A percentile compares a stretch with the other conserved stretches of the same genome.
Evolutionary conservation across 2,329 filamentous ascomycete genomes (phyloP).

Genomic region (Diaporthe longicolla): DNA sequence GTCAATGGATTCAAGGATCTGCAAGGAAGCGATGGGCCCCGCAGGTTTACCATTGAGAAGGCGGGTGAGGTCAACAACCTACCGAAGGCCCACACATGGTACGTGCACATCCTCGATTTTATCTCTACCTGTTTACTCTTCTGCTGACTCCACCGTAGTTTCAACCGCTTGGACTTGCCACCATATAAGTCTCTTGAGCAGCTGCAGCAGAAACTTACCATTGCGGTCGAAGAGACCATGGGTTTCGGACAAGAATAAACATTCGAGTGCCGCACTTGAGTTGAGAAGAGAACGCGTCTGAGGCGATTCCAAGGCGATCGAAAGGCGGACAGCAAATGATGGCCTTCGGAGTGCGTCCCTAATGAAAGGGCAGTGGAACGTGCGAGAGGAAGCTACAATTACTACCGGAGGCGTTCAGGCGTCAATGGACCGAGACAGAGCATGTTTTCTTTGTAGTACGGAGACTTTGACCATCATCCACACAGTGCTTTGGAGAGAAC

Average conservation of each 20-base stretch:
- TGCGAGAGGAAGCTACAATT: constrained; percentile 6
- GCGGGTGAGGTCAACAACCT: constrained; percentile 91
- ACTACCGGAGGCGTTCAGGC: constrained; percentile 41
- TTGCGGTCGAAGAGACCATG: constrained; percentile 98
- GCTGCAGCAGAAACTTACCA: constrained; percentile 90
- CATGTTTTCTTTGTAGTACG: constrained; percentile 38
- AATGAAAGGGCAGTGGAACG: not conserved
- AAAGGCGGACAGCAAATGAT: not conserved
- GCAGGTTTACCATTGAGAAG: constrained; percentile 98
- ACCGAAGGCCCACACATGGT: constrained; percentile 99
- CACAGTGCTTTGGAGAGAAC: constrained; percentile 21
- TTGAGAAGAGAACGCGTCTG: not conserved
- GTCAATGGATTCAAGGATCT: constrained; percentile 99
- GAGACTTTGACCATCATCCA: constrained; percentile 18
- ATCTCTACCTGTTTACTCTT: not conserved
- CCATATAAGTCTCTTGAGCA: constrained; percentile 91
- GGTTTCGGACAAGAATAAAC: constrained; percentile 97
- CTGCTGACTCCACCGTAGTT: constrained; percentile 66
- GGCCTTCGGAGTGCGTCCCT: not conserved
- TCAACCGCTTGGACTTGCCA: constrained; percentile 96
- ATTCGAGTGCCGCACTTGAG: not conserved
- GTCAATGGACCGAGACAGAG: constrained; percentile 35
- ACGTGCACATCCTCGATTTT: constrained; percentile 57
- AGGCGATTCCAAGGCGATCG: not conserved
- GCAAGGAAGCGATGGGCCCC: constrained; percentile 94